A percentile compares a stretch with the other conserved stretches of the same genome.
These are phyloP conservation scores for Globisporangium iwayamae DNA, from an alignment of 352 stramenopile species.

Conservation along the genomic window DNA sequence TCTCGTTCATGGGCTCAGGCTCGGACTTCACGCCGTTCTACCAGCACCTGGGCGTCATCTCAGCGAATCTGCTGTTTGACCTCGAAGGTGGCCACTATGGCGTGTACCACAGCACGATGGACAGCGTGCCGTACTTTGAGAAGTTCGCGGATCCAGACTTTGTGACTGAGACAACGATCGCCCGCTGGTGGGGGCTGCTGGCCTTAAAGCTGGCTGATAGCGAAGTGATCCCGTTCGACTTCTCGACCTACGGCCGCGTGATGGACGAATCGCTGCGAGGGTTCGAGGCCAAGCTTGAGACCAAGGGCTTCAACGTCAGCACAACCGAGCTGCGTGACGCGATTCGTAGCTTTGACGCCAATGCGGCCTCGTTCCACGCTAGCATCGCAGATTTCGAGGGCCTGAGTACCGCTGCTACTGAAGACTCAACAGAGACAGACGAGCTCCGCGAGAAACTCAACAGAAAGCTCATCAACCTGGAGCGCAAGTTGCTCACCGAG, in stretches of 20 bases:
- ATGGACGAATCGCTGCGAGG: slow-evolving; percentile 46
- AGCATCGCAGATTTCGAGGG: slow-evolving; percentile 8
- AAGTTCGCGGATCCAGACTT: slow-evolving; percentile 58
- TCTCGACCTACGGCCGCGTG: slow-evolving; percentile 57
- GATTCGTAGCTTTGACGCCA: slow-evolving; percentile 39
- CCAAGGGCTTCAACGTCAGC: slow-evolving; percentile 24
- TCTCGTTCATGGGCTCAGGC: slow-evolving; percentile 48
- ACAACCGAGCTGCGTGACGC: slow-evolving; percentile 31
- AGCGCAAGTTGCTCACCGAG: slow-evolving; percentile 39
- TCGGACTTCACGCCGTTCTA: slow-evolving; percentile 77
- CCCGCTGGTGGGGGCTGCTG: slow-evolving; percentile 62
- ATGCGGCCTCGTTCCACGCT: slow-evolving; percentile 27
- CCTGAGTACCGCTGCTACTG: neutral
- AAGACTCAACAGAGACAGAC: neutral
- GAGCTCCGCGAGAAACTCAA: slow-evolving; percentile 27
- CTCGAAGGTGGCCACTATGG: slow-evolving; percentile 40
- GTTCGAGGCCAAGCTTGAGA: slow-evolving; percentile 22
- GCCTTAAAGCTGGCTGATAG: slow-evolving; percentile 51
- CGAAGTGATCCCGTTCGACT: slow-evolving; percentile 63
- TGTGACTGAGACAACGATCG: slow-evolving; percentile 40
- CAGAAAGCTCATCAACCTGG: slow-evolving; percentile 43
- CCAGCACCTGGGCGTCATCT: slow-evolving; percentile 76
- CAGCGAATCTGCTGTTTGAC: slow-evolving; percentile 59
- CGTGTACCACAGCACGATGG: slow-evolving; percentile 85
- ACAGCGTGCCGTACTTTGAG: slow-evolving; percentile 73